Evolutionary conservation across 306 rosid genomes (phyloP), one percentile per base, ranked within the genome.

Genomic region (Herpetospermum pedunculosum): DNA sequence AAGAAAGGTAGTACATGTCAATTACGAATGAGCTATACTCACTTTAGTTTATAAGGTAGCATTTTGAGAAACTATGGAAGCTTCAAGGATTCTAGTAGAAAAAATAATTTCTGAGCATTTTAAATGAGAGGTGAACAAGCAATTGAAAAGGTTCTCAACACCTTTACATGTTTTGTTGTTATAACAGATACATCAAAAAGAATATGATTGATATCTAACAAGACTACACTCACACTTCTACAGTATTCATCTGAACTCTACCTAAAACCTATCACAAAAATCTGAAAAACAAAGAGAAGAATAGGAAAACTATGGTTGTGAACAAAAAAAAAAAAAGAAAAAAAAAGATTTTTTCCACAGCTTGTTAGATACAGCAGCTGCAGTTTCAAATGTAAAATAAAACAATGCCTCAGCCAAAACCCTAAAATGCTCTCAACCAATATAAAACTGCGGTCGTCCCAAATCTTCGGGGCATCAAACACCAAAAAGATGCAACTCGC

Each of bases 351-450:
- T 41, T 41, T 23, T 43, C 21, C 6, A 26, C 88, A 80, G 83
- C 84, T 81, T 81, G 83, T 73, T 76, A 80, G 83, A 81, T 69
- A 70, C 81, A 74, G 81, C 78, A 84, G 81, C 88, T 82, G 81
- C 79, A 73, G 41, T 64, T 75, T 28, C 74, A 44, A 48, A 59
- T 70, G 40, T 53, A 32, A 57, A 82, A 75, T 76, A 81, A 76
- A 64, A 21, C 53, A 67, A 38, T 41, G 50, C 72, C 75, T 71
- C 71, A 77, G 79, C 79, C 83, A 46, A 72, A 43, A 32, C 75
- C 79, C 34, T 46, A 79, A 80, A 76, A 60, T 41, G 44, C 78
- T 68, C 72, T 72, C 83, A 69, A 73, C 46, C 53, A 77, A 62
- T 77, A 73, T 78, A 83, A 80, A 76, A 70, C 58, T 73, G 75